Percentiles rank a stretch among this genome's conserved stretches.
These are phyloP conservation scores for Prunus persica DNA, from an alignment of 306 rosid species.

Conservation along the genomic window DNA sequence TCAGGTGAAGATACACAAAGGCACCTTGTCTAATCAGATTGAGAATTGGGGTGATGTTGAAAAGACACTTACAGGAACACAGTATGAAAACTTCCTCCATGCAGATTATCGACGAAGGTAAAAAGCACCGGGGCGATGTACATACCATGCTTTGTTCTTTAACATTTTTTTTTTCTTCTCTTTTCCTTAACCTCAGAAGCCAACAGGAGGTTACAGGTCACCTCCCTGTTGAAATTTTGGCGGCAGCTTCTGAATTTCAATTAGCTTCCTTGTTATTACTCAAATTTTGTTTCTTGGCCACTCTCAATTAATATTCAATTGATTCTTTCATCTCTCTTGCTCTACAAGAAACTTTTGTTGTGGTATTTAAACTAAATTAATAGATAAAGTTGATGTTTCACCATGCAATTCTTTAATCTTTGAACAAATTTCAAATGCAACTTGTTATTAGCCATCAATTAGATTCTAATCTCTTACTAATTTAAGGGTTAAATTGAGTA, in stretches of 20 bases:
- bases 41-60: slow-evolving; percentile 64
- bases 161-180: slow-evolving; percentile 11
- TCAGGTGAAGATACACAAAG: slow-evolving; percentile 94
- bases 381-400: slow-evolving; percentile 27
- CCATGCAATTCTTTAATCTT: slow-evolving; percentile 1
- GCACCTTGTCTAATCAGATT: slow-evolving; percentile 59
- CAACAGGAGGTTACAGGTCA: slow-evolving; percentile 38
- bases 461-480: too few species aligned
- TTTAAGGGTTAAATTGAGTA: too few species aligned
- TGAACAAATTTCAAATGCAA: not conserved
- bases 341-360: not conserved
- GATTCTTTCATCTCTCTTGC: slow-evolving; percentile 46
- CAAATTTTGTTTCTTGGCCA: not conserved
- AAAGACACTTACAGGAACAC: slow-evolving; percentile 64
- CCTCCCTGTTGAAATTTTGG: slow-evolving; percentile 53
- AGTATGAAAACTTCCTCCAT: slow-evolving; percentile 51
- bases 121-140: slow-evolving; percentile 38
- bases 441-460: not conserved
- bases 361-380: slow-evolving; percentile 30
- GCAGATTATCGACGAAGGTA: slow-evolving; percentile 51
- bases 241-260: slow-evolving; percentile 22
- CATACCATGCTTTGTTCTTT: slow-evolving; percentile 30
- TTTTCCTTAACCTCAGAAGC: slow-evolving; percentile 26
- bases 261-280: slow-evolving; percentile 5
- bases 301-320: slow-evolving; percentile 46